A percentile compares a stretch with the other conserved stretches of the same genome.
Conservation (phyloP, 208 protist species). For the Trichomonas tenax region DNA sequence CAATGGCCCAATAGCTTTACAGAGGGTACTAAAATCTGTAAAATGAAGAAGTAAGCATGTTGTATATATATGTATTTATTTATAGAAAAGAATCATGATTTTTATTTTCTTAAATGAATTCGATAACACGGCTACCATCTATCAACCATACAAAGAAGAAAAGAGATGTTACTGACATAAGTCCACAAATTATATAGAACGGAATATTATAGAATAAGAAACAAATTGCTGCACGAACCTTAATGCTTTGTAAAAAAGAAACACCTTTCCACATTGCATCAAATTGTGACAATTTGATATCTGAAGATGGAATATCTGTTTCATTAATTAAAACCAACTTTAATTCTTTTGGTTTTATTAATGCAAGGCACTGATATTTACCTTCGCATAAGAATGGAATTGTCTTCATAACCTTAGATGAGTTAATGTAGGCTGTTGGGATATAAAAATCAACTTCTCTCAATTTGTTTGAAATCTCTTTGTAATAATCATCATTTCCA, state of each 20-base stretch:
- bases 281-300: neutral
- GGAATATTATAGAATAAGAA: neutral
- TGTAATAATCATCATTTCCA: neutral
- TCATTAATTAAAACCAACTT: neutral
- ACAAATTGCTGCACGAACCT: neutral
- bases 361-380: neutral
- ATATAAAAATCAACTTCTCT: neutral
- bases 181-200: neutral
- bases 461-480: neutral
- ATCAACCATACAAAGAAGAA: neutral
- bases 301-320: neutral
- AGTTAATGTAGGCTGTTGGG: neutral
- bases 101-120: neutral
- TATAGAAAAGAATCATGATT: no score
- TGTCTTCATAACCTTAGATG: neutral
- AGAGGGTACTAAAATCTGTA: no score
- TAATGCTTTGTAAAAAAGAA: neutral
- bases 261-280: neutral
- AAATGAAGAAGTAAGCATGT: no score
- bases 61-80: no score
- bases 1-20: no score
- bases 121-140: neutral
- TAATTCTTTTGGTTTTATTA: neutral
- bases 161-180: neutral
- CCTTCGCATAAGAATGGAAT: neutral